Conservation (phyloP, 768 basidiomycete genomes). For the Trametes cingulata region DNA sequence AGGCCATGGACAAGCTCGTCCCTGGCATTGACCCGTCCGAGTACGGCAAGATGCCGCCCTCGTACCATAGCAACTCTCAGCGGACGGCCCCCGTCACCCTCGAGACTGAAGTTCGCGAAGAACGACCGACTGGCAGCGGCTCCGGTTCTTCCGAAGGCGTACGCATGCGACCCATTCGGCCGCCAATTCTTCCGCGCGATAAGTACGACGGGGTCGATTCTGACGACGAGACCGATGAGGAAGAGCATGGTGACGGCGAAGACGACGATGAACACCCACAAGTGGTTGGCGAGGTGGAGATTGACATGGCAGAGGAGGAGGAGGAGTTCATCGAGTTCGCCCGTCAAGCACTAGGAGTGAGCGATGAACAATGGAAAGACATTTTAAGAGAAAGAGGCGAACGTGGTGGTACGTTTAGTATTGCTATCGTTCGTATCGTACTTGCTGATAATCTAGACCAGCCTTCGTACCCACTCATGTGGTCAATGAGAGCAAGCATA, state of each 20-base stretch:
- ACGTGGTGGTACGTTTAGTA: conserved; percentile 69
- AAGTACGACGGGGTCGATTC: conserved; percentile 92
- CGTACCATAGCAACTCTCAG: conserved; percentile 71
- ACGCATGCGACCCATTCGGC: conserved; percentile 55
- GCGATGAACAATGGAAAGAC: conserved; percentile 84
- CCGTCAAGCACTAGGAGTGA: conserved; percentile 86
- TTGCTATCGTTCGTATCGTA: background rate
- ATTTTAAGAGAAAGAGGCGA: conserved; percentile 78
- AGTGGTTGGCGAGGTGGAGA: conserved; percentile 79
- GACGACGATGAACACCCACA: conserved; percentile 83
- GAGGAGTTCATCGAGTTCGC: conserved; percentile 96
- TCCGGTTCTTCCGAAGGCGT: conserved; percentile 17
- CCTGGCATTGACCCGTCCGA: conserved; percentile 77
- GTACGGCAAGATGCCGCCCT: conserved; percentile 85
- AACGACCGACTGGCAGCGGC: conserved; percentile 6
- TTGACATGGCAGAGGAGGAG: conserved; percentile 91
- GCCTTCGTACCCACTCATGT: conserved; percentile 30
- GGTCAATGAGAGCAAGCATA: conserved; percentile 10
- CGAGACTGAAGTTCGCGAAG: conserved; percentile 43
- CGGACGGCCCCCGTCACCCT: conserved; percentile 51
- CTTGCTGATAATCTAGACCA: background rate
- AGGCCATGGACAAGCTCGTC: conserved; percentile 79
- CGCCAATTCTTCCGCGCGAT: conserved; percentile 80
- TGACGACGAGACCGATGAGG: conserved; percentile 82
- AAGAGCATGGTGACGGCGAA: conserved; percentile 54